These are phyloP conservation scores for Leptosphaerulina australis DNA, from an alignment of 2,329 filamentous ascomycete species.

Conservation along the genomic window DNA sequence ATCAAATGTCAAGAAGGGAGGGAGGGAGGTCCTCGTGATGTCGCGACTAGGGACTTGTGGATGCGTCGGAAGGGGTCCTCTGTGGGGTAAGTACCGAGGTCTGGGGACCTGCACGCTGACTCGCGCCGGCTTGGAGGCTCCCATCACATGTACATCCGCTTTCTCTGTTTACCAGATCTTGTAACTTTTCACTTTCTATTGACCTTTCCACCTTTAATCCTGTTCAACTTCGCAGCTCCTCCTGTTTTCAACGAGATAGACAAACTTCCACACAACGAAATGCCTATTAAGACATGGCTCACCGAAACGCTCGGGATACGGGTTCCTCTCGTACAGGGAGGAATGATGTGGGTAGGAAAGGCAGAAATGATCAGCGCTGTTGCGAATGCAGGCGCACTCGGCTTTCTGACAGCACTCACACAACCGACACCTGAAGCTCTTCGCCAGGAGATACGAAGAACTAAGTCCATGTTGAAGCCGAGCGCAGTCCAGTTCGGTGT, in stretches of 20 bases:
- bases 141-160: slow-evolving; percentile 9
- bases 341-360: slow-evolving; percentile 63
- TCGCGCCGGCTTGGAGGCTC: slow-evolving; percentile 11
- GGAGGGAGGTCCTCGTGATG: background rate
- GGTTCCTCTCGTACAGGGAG: slow-evolving; percentile 36
- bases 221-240: background rate
- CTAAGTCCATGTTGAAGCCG: slow-evolving; percentile 29
- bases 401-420: slow-evolving; percentile 57
- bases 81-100: slow-evolving; percentile 13
- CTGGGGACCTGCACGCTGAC: slow-evolving; percentile 7
- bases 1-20: background rate
- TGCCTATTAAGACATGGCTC: slow-evolving; percentile 41
- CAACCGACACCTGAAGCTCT: slow-evolving; percentile 37
- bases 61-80: background rate
- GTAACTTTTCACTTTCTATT: background rate
- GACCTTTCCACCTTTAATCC: background rate
- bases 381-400: slow-evolving; percentile 60
- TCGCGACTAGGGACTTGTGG: background rate
- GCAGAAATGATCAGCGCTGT: slow-evolving; percentile 61
- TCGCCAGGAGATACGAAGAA: slow-evolving; percentile 31
- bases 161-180: background rate
- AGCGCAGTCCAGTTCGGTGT: slow-evolving; percentile 52
- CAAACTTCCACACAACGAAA: slow-evolving; percentile 12
- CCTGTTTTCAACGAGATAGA: background rate
- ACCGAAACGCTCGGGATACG: slow-evolving; percentile 32